Evolutionary conservation across 257 asterid genomes (phyloP), one percentile per base, ranked within the genome.

Genomic region (Rubia yunnanensis): DNA sequence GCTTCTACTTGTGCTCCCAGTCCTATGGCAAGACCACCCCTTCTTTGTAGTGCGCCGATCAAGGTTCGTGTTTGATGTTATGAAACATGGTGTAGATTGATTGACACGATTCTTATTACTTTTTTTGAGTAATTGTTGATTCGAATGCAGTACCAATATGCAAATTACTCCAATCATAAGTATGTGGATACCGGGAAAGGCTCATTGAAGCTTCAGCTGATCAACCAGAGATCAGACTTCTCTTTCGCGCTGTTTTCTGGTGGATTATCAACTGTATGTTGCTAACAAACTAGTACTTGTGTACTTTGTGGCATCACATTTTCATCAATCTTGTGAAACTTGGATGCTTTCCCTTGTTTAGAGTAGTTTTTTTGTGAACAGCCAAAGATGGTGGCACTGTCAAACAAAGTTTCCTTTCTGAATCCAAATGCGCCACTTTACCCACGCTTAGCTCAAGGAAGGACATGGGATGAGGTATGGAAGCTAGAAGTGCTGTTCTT

Each of bases 381-480:
- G 99, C 96, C 99, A 44, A 86, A 88, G 83, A 83, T 94, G 77
- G 84, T 86, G 44, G 88, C 97, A 26, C 65, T 79, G 58, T 94
- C 99, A 22, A 79, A 94, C 34, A 34, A 48, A 65, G 71, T 88
- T 30, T 76, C 96, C 64, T 94, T 94, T 73, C 79, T 74, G 32
- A 77, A 94, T 78, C 99, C 99, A 70, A 81, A 94, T 35, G 95
- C 86, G 10, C 99, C 99, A 70, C 81, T 89, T 48, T 94, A 94
- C 74, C 99, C 99, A 1, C 95, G 99, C 68, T 81, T 94, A 62
- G 96, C 99, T 0, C 99, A 94, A 71, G 99, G 97, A 66, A 88
- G 83, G 74, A 60, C 70, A 18, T 94, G 99, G 99, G 72, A 94
- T 69, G 96, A 88, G 86, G n/a, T n/a, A n/a, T n/a, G n/a, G n/a